A percentile compares a stretch with the other conserved stretches of the same genome.
Conservation (phyloP, 495 filamentous ascomycete species). For the Glonium stellatum region DNA sequence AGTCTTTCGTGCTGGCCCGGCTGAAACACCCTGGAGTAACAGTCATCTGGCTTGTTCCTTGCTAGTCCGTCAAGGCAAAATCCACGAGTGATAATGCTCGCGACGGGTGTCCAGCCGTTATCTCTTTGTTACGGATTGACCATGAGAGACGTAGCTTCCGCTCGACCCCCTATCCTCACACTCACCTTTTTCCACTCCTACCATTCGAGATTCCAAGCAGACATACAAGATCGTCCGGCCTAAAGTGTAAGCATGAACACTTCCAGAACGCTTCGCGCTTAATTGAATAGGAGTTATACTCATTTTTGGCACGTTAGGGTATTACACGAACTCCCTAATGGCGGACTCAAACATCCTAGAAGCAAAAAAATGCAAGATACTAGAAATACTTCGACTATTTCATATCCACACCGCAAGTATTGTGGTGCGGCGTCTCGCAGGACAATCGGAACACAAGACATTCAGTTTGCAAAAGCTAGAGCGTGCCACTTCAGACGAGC, state of each 20-base stretch:
- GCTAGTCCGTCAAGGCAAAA: neutral
- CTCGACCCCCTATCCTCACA: neutral
- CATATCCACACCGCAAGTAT: neutral
- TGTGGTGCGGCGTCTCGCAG: neutral
- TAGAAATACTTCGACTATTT: neutral
- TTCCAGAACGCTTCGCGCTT: neutral
- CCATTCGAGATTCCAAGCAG: neutral
- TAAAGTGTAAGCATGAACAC: neutral
- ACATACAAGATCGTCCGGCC: neutral
- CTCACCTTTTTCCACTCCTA: neutral
- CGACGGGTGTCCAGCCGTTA: neutral
- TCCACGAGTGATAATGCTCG: neutral
- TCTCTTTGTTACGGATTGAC: too few relatives aligned
- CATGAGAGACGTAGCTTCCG: neutral
- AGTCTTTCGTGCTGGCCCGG: neutral
- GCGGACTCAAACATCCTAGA: neutral
- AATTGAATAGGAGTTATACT: neutral
- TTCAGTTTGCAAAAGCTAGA: neutral
- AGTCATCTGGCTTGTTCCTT: neutral
- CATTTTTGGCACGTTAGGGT: neutral
- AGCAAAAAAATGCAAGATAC: neutral
- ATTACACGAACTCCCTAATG: neutral
- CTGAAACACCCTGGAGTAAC: neutral
- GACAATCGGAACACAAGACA: neutral
- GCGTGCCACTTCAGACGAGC: constrained; percentile 46